These are phyloP conservation scores for Wickerhamomyces sp. DNA, from an alignment of 1,139 yeast species.

Conservation along the genomic window DNA sequence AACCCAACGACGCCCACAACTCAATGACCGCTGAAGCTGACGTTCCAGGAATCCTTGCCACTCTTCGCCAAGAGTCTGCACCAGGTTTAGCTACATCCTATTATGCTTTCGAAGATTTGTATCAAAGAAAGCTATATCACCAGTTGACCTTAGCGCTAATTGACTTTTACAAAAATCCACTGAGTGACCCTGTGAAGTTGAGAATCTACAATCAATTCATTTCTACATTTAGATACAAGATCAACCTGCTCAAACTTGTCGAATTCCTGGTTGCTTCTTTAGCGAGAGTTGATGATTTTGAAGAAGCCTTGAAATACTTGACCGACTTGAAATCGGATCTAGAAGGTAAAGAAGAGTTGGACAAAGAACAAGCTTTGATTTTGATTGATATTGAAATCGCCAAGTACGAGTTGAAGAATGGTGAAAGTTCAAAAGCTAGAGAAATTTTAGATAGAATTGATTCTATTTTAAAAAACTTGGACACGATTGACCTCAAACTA, in stretches of 20 bases:
- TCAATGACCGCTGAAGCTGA: constrained; percentile 12
- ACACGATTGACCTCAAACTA: constrained; percentile 61
- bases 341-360: constrained; percentile 32
- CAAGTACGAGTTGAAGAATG: constrained; percentile 55
- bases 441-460: constrained; percentile 61
- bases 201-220: constrained; percentile 72
- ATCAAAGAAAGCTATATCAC: constrained; percentile 79
- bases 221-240: constrained; percentile 56
- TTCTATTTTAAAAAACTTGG: constrained; percentile 52
- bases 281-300: constrained; percentile 36
- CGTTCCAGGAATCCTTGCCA: constrained; percentile 24
- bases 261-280: constrained; percentile 65
- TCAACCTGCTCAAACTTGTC: constrained; percentile 76
- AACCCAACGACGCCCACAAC: too few relatives aligned
- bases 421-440: constrained; percentile 59
- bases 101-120: constrained; percentile 76
- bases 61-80: constrained; percentile 65
- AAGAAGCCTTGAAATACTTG: constrained; percentile 55
- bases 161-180: constrained; percentile 50
- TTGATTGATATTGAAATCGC: constrained; percentile 77
- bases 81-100: constrained; percentile 60
- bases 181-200: constrained; percentile 49
- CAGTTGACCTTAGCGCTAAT: constrained; percentile 72
- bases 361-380: constrained; percentile 45
- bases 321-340: constrained; percentile 40